Evolutionary conservation across 1,284 basidiomycete species (phyloP), one percentile per base, ranked within the genome.

Genomic region (Neotropicomus parvogracilis): DNA sequence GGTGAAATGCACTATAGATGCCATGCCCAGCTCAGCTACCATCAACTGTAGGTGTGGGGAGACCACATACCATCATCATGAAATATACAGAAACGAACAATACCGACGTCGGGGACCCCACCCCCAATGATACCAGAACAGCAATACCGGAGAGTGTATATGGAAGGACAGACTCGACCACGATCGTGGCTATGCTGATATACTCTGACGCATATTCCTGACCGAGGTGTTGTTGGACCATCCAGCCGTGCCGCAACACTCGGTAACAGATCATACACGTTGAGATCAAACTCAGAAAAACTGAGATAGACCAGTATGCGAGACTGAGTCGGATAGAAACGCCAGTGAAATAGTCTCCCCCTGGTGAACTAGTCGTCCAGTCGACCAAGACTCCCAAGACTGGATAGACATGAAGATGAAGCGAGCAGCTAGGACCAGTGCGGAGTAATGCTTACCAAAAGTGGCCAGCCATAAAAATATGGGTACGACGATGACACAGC

Each of bases 1-100:
- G 59, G 50, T 19, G 59, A 61, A 48, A 59, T 53, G 21, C 50
- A 59, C 59, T 61, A 26, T 6, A n/a, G 6, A 28, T 19, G 10
- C 26, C 21, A 12, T 9, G 10, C 10, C 21, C 31, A 40, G 35
- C 6, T 13, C 28, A 31, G 16, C n/a, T 12, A 32, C 10, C 6
- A 21, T 26, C 16, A 37, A 1, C 13, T 20, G 21, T n/a, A 7
- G 17, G 9, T 3, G 14, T n/a, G 3, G 16, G 19, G 8, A 16
- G 6, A 35, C 20, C 8, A 46, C 42, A 1, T 4, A 48, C 47
- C 47, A 48, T 48, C 47, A 48, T 48, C 10, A 48, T 6, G 6
- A 46, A 24, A 29, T 46, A 48, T 10, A 47, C 27, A 8, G n/a
- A 29, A 8, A 43, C 9, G 24, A 47, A 47, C 12, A 10, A 11